Evolutionary conservation across 352 stramenopile genomes (phyloP), one percentile per base, ranked within the genome.

Genomic region (Globisporangium viniferum): DNA sequence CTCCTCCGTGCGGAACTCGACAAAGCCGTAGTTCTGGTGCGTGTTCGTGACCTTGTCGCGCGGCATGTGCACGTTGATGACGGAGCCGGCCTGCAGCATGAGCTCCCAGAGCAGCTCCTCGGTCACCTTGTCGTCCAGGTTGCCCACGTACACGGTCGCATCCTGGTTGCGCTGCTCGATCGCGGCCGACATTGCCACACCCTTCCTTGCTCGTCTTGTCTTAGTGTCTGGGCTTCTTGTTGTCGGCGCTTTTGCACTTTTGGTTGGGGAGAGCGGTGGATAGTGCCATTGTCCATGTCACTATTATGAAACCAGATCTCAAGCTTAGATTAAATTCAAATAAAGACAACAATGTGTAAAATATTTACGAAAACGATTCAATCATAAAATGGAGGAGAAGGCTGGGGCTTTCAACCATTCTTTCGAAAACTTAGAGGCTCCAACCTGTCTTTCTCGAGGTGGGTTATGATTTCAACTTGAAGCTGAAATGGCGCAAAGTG

Each of bases 21-120:
- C 94, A 78, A 99, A 99, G 39, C 95, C 98, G 74, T 99, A 99
- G 62, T 98, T 98, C 77, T 97, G 87, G 81, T 99, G 94, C 56
- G 79, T 72, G n/a, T 87, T 89, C 46, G 94, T 98, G 12, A 99
- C 80, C 82, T 99, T 99, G 76, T 99, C 98, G 65, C 97, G 98
- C 29, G 98, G 97, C 96, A 99, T 99, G 81, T 98, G 97, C 41
- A 99, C 96, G 69, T 97, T 98, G 68, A 97, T 91, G 46, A 99
- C 94, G n/a, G 92, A 91, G 15, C 97, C 97, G 22, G 98, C 95
- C 74, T 97, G 88, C 36, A 96, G 79, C 90, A 97, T 96, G 18
- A 97, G 86, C 80, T 99, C 98, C 86, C 97, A 98, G 22, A 99
- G 77, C 10, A 99, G 79, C 75, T 98, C 96, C 73, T 99, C 97